A percentile compares a stretch with the other conserved stretches of the same genome.
phyloP scores from a whole-genome alignment of 371 early-diverging fungal species.

The Synchytrium microbalum region DNA sequence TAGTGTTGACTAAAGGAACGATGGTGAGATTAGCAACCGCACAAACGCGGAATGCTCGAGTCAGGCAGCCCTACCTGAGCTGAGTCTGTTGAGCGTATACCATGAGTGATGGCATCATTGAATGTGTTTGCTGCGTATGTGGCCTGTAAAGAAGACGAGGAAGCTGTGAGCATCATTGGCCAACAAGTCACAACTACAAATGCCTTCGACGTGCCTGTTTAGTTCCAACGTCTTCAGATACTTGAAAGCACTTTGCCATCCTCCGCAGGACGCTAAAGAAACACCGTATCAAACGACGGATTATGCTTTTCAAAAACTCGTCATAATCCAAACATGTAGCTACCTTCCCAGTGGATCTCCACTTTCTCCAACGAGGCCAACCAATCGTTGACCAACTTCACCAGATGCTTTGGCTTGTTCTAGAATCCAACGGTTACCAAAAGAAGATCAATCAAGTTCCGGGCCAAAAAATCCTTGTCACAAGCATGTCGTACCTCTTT shows the following conservation, averaged over 20 bases:
- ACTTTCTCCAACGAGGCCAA: not conserved
- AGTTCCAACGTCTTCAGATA: not conserved
- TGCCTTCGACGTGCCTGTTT: not conserved
- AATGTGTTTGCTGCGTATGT: not conserved
- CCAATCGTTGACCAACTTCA: not conserved
- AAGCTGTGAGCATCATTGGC: not conserved
- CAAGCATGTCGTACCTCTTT: not conserved
- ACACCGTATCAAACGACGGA: not conserved
- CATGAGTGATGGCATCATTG: not conserved
- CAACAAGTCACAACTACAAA: not conserved
- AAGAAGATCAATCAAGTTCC: too few relatives aligned
- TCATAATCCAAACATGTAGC: too few relatives aligned
- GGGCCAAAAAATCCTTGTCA: too few relatives aligned
- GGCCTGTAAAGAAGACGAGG: not conserved
- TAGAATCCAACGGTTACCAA: too few relatives aligned
- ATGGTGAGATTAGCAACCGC: not conserved
- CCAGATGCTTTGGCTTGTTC: not conserved
- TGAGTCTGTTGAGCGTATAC: not conserved
- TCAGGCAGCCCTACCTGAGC: not conserved
- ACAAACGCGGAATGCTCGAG: not conserved
- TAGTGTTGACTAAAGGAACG: not conserved
- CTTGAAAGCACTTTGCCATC: not conserved
- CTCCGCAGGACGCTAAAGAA: not conserved
- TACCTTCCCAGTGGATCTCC: not conserved
- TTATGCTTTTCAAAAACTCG: too few relatives aligned